A percentile compares a stretch with the other conserved stretches of the same genome.
phyloP scores from a whole-genome alignment of 179 eudicot species.

The Camellia oleifera region DNA sequence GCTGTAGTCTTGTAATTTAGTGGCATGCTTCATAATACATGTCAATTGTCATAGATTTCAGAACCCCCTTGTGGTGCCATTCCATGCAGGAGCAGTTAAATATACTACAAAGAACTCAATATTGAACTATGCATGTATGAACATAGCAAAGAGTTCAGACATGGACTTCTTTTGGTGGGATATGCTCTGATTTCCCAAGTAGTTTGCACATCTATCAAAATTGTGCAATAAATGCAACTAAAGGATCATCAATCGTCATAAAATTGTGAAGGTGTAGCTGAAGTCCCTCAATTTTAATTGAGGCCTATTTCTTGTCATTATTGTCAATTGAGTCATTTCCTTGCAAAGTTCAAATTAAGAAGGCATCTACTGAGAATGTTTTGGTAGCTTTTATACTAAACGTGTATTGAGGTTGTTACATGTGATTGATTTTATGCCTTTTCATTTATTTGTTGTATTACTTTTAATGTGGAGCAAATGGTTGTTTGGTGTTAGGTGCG shows the following conservation, averaged over 20 bases:
- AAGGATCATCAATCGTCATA: not conserved
- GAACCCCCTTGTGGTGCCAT: no score
- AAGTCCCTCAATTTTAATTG: not conserved
- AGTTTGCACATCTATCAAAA: not conserved
- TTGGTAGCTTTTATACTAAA: not conserved
- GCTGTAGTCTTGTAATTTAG: no score
- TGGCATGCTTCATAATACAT: no score
- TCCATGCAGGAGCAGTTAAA: no score
- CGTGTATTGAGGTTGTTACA: not conserved
- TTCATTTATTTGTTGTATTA: not conserved
- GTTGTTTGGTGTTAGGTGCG: constrained; percentile 51
- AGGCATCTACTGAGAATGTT: not conserved
- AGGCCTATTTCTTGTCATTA: not conserved
- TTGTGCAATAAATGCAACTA: not conserved
- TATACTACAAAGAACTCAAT: no score
- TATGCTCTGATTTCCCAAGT: not conserved
- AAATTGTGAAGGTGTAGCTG: not conserved
- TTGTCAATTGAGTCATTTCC: not conserved
- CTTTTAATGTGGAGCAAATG: constrained; percentile 1
- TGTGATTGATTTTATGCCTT: not conserved
- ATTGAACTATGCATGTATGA: no score
- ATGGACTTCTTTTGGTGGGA: not conserved
- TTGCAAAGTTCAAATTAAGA: not conserved
- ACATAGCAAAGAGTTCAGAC: not conserved
- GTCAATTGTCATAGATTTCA: no score